Base-by-base conservation (phyloP, 176 grass and related monocot genomes). In the Pharus latifolius region DNA sequence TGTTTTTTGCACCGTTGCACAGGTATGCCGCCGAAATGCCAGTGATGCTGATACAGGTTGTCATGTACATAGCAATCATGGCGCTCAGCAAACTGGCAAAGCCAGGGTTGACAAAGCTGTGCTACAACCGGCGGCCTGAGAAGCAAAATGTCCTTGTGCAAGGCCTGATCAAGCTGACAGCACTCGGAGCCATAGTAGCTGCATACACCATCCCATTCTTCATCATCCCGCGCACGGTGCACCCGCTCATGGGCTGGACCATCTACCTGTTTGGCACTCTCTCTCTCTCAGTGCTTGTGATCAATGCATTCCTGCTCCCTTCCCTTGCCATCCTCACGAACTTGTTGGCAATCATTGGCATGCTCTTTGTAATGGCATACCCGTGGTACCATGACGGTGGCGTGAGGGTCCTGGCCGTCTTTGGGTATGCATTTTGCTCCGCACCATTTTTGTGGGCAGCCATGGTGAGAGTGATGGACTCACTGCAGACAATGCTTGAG, bases 241-340 rank as follows among this genome's bases (percentile, higher is more conserved):
- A 99, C 61, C 96, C 96, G 16, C 34, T 99, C 60, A 87, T 95
- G 48, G 96, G 96, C 40, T 99, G 96, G 96, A 85, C 87, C 20
- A 23, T 99, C 23, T 99, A 95, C 74, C 69, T 95, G 15, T 65
- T 99, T 69, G 96, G 96, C 37, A 70, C 70, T 3, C 74, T 89
- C 1, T 40, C 90, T 11, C 78, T 99, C 16, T 84, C 84, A 46
- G 47, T 67, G 1, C 43, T 88, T 0, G 87, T 91, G 73, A 85
- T 90, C 82, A 88, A 83, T 59, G 75, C 71, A 26, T 95, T 99
- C 24, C 49, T 88, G 72, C 90, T 99, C 63, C 90, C 90, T 0
- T 34, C 77, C 16, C 71, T 95, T 54, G 69, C 91, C 3, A 84
- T 99, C 49, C 80, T 88, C 19, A 91, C 90, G 0, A 26, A 78